Evolutionary conservation across 345 rosid genomes (phyloP).

Genomic region (Eucalyptus globulus): DNA sequence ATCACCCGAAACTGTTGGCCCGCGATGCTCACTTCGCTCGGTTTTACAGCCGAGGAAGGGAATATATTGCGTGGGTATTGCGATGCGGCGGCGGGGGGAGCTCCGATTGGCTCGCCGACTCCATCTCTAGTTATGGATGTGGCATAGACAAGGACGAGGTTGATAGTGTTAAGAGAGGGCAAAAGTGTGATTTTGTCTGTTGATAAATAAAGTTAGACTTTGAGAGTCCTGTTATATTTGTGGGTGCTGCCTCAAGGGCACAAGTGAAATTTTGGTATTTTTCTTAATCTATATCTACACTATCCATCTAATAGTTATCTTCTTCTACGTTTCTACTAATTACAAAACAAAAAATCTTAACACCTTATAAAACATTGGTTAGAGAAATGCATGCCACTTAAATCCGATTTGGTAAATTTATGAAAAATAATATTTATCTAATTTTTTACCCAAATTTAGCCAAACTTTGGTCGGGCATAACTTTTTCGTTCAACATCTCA

Average conservation of each 20-base stretch:
- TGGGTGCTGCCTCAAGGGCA: background rate
- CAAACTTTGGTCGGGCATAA: background rate
- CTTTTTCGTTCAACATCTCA: background rate
- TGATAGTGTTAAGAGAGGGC: background rate
- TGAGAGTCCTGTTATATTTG: background rate
- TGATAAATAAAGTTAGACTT: background rate
- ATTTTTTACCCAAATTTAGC: background rate
- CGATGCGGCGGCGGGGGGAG: slow-evolving; percentile 12
- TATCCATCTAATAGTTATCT: background rate
- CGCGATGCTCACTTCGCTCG: slow-evolving; percentile 59
- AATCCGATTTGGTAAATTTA: background rate
- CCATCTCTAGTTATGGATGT: background rate
- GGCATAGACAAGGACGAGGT: background rate
- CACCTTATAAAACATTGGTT: background rate
- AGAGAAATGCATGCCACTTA: background rate
- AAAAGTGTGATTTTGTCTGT: background rate
- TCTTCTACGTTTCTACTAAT: background rate
- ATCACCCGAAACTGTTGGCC: slow-evolving; percentile 75
- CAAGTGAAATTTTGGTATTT: background rate
- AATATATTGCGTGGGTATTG: slow-evolving; percentile 32
- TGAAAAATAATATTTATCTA: background rate
- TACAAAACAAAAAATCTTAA: background rate
- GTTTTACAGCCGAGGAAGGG: slow-evolving; percentile 50
- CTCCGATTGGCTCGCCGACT: background rate
- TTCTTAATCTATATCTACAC: background rate